Evolutionary conservation across 768 basidiomycete species (phyloP).

Genomic region (Kwoniella bestiolae): DNA sequence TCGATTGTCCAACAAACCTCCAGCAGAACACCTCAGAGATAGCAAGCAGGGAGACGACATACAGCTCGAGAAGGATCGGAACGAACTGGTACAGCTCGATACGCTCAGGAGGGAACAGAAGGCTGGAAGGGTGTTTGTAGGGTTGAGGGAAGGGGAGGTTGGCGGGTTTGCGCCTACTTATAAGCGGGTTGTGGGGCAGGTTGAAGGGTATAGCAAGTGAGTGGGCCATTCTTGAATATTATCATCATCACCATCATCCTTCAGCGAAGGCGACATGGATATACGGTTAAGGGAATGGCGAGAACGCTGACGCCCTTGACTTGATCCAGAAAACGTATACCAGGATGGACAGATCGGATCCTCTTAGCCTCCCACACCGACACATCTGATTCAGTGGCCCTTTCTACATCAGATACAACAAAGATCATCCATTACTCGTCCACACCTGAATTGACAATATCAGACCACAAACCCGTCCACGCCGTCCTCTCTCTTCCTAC

Average conservation of each 20-base stretch:
- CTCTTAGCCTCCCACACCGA: conserved; percentile 75
- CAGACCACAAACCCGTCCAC: conserved; percentile 94
- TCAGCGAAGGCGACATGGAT: not conserved
- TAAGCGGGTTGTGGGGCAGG: conserved; percentile 79
- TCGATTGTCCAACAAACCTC: conserved; percentile 62
- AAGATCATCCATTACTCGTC: conserved; percentile 54
- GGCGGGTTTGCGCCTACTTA: conserved; percentile 90
- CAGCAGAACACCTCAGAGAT: conserved; percentile 21
- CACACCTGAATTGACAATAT: conserved; percentile 68
- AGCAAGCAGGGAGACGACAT: conserved; percentile 27
- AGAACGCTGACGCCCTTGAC: conserved; percentile 44
- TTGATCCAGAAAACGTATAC: conserved; percentile 65
- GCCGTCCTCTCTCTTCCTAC: conserved; percentile 68
- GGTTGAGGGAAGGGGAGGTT: conserved; percentile 82
- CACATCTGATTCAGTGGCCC: conserved; percentile 58
- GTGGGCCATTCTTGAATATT: conserved; percentile 59
- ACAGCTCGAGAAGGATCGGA: conserved; percentile 44
- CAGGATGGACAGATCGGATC: conserved; percentile 92
- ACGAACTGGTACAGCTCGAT: conserved; percentile 47
- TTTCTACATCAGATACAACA: conserved; percentile 59
- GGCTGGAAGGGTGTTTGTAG: conserved; percentile 70
- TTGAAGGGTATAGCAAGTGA: conserved; percentile 71
- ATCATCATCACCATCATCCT: conserved; percentile 45
- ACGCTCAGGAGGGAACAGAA: conserved; percentile 62
- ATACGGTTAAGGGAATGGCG: not conserved